Base-by-base conservation (phyloP, 2,329 filamentous ascomycete species). In the Monilinia laxa region DNA sequence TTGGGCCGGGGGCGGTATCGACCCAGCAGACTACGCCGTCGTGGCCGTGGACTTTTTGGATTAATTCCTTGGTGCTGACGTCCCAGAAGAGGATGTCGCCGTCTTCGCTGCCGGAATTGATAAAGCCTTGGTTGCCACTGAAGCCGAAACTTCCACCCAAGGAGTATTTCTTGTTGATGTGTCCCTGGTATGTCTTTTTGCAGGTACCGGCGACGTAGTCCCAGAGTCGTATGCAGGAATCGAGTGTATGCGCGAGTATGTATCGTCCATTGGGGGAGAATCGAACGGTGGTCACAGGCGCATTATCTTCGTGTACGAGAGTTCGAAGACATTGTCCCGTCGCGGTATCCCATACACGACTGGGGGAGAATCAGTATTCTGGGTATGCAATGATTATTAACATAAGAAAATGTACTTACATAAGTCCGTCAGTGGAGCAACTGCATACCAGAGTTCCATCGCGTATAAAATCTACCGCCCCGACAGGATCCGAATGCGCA, bases 161-260 rank as follows among this genome's bases (percentile, higher is more conserved):
- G 71, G 92, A 94, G 78, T 90, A 98, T 69, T 89, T 89, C 65
- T 87, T 83, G 77, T 99, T 99, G 65, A 82, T 80, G 75, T 98
- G 95, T 0, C 95, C 95, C 77, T 97, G 93, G 78, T 98, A 99
- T 18, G 95, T 99, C 83, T 99, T 99, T 74, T 97, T 90, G 72
- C 95, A 95, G 38, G 88, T 87, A 10, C 94, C 94, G 49, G 92
- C 87, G 11, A 96, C 90, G 76, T 98, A 99, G 77, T 97, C 91
- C 95, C 95, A 99, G 28, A 99, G 81, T 2, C 95, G 88, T 57
- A 99, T 85, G 76, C 91, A 94, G 68, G 89, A 91, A 80, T 99
- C 95, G 71, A 97, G 84, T 70, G 92, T 97, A 78, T 91, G 97
- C 16, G 95, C 94, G 3, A 98, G 85, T 65, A 99, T 90, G 76